A percentile compares a stretch with the other conserved stretches of the same genome.
Evolutionary conservation across 208 protist species (phyloP).

Genomic region (Trichomonas vaginalis): DNA sequence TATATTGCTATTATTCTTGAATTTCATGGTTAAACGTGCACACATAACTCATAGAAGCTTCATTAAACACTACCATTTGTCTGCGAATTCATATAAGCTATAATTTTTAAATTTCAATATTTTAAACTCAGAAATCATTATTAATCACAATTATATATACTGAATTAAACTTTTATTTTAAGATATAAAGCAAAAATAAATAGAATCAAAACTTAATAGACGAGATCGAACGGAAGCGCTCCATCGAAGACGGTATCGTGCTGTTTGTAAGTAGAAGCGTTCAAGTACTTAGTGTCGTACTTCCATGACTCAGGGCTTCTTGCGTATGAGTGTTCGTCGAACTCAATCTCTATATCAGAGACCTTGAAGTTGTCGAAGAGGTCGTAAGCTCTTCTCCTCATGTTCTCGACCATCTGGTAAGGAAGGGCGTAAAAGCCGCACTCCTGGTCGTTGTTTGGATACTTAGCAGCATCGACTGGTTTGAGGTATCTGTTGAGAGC

Average conservation of each 20-base stretch:
- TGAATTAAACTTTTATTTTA: no score
- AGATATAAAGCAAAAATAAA: no score
- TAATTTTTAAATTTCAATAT: no score
- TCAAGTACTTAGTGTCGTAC: neutral
- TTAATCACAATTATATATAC: no score
- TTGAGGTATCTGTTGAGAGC: neutral
- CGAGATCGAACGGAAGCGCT: neutral
- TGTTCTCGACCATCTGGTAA: neutral
- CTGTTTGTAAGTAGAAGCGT: neutral
- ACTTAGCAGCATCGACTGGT: neutral
- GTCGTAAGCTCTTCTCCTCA: neutral
- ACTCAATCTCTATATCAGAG: neutral
- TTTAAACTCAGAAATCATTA: no score
- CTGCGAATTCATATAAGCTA: no score
- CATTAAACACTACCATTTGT: no score
- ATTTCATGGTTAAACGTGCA: no score
- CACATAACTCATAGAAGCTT: no score
- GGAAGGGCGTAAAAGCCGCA: neutral
- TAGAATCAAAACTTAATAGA: neutral
- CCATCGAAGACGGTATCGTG: neutral
- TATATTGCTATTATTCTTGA: no score
- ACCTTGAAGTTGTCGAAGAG: slow-evolving; percentile 16
- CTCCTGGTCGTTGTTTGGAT: neutral
- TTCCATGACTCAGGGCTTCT: neutral
- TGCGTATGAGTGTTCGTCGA: neutral